Evolutionary conservation across 768 basidiomycete species (phyloP).

Genomic region (Boletus barrowsii): DNA sequence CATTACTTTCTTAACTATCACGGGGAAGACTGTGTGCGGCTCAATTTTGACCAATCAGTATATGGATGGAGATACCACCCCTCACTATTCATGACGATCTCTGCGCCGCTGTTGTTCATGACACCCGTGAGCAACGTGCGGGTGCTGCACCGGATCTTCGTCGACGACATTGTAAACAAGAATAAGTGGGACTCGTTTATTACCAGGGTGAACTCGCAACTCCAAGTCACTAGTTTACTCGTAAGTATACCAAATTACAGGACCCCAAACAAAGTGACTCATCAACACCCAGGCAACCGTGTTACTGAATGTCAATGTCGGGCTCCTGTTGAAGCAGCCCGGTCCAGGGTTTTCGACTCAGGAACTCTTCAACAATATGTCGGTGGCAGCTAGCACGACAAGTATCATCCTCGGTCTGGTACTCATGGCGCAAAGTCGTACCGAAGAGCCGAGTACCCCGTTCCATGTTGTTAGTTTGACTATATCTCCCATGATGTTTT

Average conservation of each 20-base stretch:
- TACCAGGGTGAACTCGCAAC: slow-evolving; percentile 43
- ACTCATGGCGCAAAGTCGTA: slow-evolving; percentile 42
- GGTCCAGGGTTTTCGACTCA: too few species aligned
- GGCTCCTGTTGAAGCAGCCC: too few species aligned
- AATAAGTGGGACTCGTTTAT: slow-evolving; percentile 46
- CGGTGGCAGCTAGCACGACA: too few species aligned
- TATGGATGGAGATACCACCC: slow-evolving; percentile 27
- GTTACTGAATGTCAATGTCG: slow-evolving; percentile 41
- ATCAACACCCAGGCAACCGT: slow-evolving; percentile 47
- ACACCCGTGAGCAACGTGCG: slow-evolving; percentile 46
- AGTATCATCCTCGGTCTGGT: too few species aligned
- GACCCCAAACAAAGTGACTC: neutral
- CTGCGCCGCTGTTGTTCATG: slow-evolving; percentile 48
- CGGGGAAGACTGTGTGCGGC: slow-evolving; percentile 43
- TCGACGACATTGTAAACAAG: slow-evolving; percentile 44
- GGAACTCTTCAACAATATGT: too few species aligned
- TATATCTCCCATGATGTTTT: neutral
- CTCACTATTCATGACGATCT: slow-evolving; percentile 37
- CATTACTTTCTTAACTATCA: slow-evolving; percentile 41
- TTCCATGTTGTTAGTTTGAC: slow-evolving; percentile 34
- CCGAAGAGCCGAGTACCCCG: slow-evolving; percentile 28
- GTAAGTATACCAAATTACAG: slow-evolving; percentile 33
- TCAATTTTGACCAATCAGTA: slow-evolving; percentile 32
- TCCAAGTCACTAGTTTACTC: slow-evolving; percentile 51
- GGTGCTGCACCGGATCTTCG: slow-evolving; percentile 45